phyloP scores from a whole-genome alignment of 495 filamentous ascomycete genomes.

The Rhizodiscina lignyota region DNA sequence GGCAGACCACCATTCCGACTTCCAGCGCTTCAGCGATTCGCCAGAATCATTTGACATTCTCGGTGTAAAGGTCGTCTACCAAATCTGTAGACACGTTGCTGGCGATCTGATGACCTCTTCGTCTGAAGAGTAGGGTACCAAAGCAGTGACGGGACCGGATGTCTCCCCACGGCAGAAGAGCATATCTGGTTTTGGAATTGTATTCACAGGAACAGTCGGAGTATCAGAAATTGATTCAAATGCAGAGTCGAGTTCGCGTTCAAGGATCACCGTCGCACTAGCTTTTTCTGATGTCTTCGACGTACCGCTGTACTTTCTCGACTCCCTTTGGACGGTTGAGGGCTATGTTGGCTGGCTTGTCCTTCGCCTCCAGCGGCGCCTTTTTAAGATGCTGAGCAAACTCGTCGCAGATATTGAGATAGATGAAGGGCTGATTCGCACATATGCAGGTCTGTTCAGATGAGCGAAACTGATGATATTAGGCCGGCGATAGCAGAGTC shows the following conservation, averaged over 20 bases:
- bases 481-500: slow-evolving; percentile 16
- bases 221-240: too few species aligned
- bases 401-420: slow-evolving; percentile 22
- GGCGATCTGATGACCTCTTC: slow-evolving; percentile 45
- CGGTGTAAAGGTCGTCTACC: slow-evolving; percentile 51
- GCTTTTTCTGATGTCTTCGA: slow-evolving; percentile 45
- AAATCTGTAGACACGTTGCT: slow-evolving; percentile 37
- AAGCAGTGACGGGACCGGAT: slow-evolving; percentile 49
- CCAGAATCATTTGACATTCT: slow-evolving; percentile 56
- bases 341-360: slow-evolving; percentile 40
- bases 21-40: slow-evolving; percentile 56
- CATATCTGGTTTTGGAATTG: slow-evolving; percentile 44
- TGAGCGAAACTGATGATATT: slow-evolving; percentile 17
- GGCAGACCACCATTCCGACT: slow-evolving; percentile 60
- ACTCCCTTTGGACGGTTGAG: slow-evolving; percentile 46
- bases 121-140: slow-evolving; percentile 54
- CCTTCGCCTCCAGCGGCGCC: too few species aligned
- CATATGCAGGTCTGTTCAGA: slow-evolving; percentile 26
- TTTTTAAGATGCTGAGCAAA: too few species aligned
- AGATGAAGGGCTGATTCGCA: slow-evolving; percentile 24
- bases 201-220: slow-evolving; percentile 64
- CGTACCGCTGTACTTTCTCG: slow-evolving; percentile 43
- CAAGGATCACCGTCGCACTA: slow-evolving; percentile 39
- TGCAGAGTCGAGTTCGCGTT: slow-evolving; percentile 22
- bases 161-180: slow-evolving; percentile 44